Base-by-base conservation (phyloP, 305 asterid species). In the Ruellia speciosa region DNA sequence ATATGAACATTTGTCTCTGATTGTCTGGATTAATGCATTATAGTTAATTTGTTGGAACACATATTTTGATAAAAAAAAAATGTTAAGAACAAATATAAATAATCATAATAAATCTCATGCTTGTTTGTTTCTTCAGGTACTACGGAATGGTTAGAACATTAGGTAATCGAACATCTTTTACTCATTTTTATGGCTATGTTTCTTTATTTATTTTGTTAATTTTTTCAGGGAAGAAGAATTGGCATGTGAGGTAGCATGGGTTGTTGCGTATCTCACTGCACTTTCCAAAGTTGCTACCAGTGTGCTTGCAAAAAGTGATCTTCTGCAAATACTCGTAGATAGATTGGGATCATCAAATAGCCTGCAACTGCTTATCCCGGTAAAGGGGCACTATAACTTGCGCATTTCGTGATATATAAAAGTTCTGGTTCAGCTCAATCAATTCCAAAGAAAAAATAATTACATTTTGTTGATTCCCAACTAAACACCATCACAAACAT, bases 191-290 rank as follows among this genome's bases (percentile, higher is more conserved):
- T 37, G 41, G 16, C 14, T 2, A 5, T n/a, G 5, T 43, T 12
- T 35, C 46, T 9, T 56, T 45, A 33, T 49, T 52, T 56, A 55
- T 69, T 72, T 20, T n/a, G 49, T 67, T 66, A 48, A 62, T 55
- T 66, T 47, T 70, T 65, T n/a, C 80, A 92, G 99, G 77, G 96
- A 86, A 68, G 96, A 84, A 65, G 97, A 93, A 62, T 70, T 93
- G 79, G 84, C 88, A 13, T 84, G 97, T 37, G 99, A 93, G 77
- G 89, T 93, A 47, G 94, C 96, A 58, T 93, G 99, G 99, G 96
- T 88, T 37, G 89, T 82, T 66, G 97, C 86, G 67, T 93, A 93
- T 78, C 94, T 93, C 67, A 78, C 97, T 49, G 95, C 96, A 47
- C 94, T 88, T 56, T 93, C 99, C 71, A 76, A 93, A 66, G 66